Conservation (phyloP, 495 filamentous ascomycete genomes). For the Penicillium nucicola region DNA sequence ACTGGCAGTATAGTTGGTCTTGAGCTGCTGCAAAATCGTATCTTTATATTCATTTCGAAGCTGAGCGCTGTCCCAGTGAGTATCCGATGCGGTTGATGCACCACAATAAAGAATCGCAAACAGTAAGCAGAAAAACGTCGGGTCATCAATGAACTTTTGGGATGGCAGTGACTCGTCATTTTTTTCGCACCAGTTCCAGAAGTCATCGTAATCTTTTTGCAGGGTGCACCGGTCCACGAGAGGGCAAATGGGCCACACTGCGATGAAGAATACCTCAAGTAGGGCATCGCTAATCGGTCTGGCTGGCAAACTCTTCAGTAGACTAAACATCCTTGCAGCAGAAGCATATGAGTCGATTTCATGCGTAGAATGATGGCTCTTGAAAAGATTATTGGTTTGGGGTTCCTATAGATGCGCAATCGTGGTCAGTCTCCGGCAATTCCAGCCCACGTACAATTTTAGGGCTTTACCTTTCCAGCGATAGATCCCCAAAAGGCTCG, state of each 20-base stretch:
- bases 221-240: slow-evolving; percentile 11
- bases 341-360: neutral
- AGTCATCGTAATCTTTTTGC: slow-evolving; percentile 10
- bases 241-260: slow-evolving; percentile 12
- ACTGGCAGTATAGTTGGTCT: slow-evolving; percentile 3
- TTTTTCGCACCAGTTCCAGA: slow-evolving; percentile 15
- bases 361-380: neutral
- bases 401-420: slow-evolving; percentile 4
- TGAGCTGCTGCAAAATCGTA: slow-evolving; percentile 2
- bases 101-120: slow-evolving; percentile 16
- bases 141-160: slow-evolving; percentile 11
- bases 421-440: neutral
- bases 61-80: slow-evolving; percentile 3
- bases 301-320: neutral
- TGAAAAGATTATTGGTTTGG: slow-evolving; percentile 13
- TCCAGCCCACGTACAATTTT: too few species aligned
- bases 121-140: slow-evolving; percentile 17
- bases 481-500: slow-evolving; percentile 12
- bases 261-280: slow-evolving; percentile 8
- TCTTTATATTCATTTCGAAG: neutral
- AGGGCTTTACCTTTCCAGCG: neutral
- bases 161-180: slow-evolving; percentile 2
- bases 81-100: slow-evolving; percentile 3
- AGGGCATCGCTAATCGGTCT: slow-evolving; percentile 6
- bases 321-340: neutral